These are phyloP conservation scores for Fusarium marasasianum DNA, from an alignment of 2,329 filamentous ascomycete species.

Conservation along the genomic window DNA sequence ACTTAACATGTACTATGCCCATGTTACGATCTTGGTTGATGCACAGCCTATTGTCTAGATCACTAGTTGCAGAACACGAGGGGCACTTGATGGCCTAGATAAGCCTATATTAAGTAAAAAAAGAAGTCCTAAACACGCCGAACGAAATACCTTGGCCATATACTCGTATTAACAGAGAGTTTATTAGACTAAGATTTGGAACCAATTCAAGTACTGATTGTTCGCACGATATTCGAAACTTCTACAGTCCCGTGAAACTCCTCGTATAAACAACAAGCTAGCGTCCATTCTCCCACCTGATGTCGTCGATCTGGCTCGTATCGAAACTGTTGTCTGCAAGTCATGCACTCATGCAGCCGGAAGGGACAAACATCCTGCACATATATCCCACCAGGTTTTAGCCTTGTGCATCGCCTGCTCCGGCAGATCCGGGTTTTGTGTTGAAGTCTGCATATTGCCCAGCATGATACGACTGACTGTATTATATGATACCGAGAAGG, in stretches of 20 bases:
- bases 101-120: neutral
- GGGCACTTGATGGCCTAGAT: neutral
- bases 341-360: neutral
- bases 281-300: neutral
- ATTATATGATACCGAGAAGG: neutral
- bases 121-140: too few species aligned
- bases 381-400: neutral
- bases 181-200: neutral
- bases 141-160: neutral
- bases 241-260: neutral
- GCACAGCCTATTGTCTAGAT: neutral
- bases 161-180: neutral
- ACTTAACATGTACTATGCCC: neutral
- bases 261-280: constrained; percentile 11
- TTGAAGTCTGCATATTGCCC: neutral
- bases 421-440: neutral
- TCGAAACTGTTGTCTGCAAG: neutral
- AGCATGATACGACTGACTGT: neutral
- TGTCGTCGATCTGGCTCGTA: constrained; percentile 22
- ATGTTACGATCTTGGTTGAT: neutral
- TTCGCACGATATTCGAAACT: neutral
- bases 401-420: neutral
- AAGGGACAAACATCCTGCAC: neutral
- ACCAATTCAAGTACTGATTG: neutral
- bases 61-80: neutral